phyloP scores from a whole-genome alignment of 2,329 filamentous ascomycete species.

The Emergomyces orientalis region DNA sequence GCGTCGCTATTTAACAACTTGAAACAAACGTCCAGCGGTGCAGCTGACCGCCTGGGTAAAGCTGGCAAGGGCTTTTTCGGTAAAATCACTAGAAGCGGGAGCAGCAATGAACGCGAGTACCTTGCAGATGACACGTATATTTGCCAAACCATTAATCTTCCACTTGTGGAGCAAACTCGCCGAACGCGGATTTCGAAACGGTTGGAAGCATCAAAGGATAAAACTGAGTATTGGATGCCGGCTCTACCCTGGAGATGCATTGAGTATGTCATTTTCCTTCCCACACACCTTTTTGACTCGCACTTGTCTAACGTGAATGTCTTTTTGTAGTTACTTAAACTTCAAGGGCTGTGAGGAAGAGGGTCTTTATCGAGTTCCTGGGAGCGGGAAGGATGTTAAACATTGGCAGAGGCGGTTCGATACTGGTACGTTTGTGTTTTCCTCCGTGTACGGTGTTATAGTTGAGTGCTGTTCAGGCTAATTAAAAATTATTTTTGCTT shows the following conservation, averaged over 20 bases:
- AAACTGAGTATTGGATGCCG: conserved; percentile 99
- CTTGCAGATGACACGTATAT: conserved; percentile 77
- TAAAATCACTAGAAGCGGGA: conserved; percentile 60
- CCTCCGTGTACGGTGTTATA: neutral
- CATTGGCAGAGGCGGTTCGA: conserved; percentile 91
- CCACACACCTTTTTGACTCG: neutral
- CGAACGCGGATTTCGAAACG: conserved; percentile 83
- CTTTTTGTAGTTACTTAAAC: conserved; percentile 64
- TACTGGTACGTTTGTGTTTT: conserved; percentile 47
- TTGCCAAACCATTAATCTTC: conserved; percentile 74
- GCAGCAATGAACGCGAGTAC: conserved; percentile 55
- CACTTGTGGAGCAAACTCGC: conserved; percentile 81
- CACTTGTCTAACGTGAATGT: neutral
- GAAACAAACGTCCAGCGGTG: conserved; percentile 61
- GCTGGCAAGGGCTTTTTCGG: conserved; percentile 76
- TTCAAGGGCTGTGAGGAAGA: conserved; percentile 91
- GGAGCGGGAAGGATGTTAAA: conserved; percentile 81
- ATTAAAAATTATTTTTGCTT: neutral
- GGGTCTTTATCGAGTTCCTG: conserved; percentile 84
- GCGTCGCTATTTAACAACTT: conserved; percentile 62
- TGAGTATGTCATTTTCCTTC: conserved; percentile 46
- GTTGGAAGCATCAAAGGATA: conserved; percentile 78
- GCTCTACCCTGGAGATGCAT: conserved; percentile 92
- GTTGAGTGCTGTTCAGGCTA: neutral
- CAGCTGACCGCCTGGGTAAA: conserved; percentile 60